Conservation (phyloP, 768 basidiomycete genomes). For the Asterophora parasitica region DNA sequence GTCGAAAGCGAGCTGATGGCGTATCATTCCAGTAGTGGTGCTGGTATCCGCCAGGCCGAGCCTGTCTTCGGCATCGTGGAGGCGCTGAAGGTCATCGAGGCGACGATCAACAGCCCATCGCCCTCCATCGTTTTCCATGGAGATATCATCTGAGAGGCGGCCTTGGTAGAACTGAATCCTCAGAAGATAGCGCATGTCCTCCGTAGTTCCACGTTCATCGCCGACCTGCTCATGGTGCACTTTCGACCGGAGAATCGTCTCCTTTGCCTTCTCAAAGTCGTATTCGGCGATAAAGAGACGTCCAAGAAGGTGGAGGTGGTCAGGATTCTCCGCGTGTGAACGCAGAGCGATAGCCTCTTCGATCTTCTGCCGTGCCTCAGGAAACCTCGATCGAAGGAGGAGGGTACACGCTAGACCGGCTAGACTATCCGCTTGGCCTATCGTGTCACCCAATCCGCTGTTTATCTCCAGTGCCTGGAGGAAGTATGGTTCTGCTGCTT, state of each 20-base stretch:
- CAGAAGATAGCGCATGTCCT: conserved; percentile 16
- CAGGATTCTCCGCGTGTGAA: too few species aligned
- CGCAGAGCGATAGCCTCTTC: too few species aligned
- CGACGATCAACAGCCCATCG: too few species aligned
- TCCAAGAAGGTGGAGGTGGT: too few species aligned
- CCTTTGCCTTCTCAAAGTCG: conserved; percentile 15
- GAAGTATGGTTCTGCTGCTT: conserved; percentile 20
- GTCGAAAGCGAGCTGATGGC: not conserved
- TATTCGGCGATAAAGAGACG: conserved; percentile 18
- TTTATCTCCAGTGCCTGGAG: too few species aligned
- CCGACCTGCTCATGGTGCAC: conserved; percentile 15
- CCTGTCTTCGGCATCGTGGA: not conserved
- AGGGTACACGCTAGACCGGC: too few species aligned
- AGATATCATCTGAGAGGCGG: too few species aligned
- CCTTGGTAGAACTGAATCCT: conserved; percentile 14
- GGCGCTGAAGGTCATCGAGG: not conserved
- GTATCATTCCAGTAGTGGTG: conserved; percentile 2
- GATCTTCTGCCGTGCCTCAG: too few species aligned
- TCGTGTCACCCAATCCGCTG: too few species aligned
- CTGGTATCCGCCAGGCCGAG: not conserved
- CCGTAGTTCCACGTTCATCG: conserved; percentile 16
- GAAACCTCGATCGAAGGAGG: too few species aligned
- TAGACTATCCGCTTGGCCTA: too few species aligned
- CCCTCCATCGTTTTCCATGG: not conserved
- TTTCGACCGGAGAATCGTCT: conserved; percentile 9